Base-by-base conservation (phyloP, 2,329 filamentous ascomycete species). In the Alternaria ethzedia region DNA sequence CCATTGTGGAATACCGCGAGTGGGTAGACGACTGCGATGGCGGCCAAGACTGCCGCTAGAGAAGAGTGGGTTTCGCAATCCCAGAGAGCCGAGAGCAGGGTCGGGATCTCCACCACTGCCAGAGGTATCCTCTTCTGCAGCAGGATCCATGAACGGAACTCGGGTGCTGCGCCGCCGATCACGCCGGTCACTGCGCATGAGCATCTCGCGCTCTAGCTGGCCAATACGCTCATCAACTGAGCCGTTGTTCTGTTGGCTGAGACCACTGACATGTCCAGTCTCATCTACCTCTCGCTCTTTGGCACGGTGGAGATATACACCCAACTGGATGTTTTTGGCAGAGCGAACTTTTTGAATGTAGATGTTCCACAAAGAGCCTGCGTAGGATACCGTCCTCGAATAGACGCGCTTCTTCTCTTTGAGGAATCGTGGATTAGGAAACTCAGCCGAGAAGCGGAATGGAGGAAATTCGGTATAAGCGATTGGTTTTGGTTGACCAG, bases 391-490 rank as follows among this genome's bases (percentile, higher is more conserved):
- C 3, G 86, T 88, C 30, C 85, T 82, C 11, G 84, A 86, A 71
- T 88, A 88, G 9, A 88, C 84, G 0, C 86, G 80, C 72, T 87
- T 88, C 78, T 86, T 87, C 70, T 88, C 86, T 62, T 87, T 88
- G 23, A 88, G 77, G 7, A 84, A 81, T 15, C 84, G 80, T 1
- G 86, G 85, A 64, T 86, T 86, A 0, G 85, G 85, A 56, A 88
- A 88, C 63, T 88, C 86, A 13, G 84, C 86, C 11, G 85, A 83
- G 65, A 88, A 88, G 23, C 86, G 82, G 74, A 88, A 88, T 1
- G 86, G 86, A 20, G 86, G 86, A 59, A 85, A 87, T 56, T 86
- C 81, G 10, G 85, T 86, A 68, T 84, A 88, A 5, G 80, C 78
- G 23, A 84, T 79, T 6, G 80, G 80, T 54, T 74, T 79, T 13